Conservation (phyloP, 345 rosid species). For the Euphorbia tirucalli region DNA sequence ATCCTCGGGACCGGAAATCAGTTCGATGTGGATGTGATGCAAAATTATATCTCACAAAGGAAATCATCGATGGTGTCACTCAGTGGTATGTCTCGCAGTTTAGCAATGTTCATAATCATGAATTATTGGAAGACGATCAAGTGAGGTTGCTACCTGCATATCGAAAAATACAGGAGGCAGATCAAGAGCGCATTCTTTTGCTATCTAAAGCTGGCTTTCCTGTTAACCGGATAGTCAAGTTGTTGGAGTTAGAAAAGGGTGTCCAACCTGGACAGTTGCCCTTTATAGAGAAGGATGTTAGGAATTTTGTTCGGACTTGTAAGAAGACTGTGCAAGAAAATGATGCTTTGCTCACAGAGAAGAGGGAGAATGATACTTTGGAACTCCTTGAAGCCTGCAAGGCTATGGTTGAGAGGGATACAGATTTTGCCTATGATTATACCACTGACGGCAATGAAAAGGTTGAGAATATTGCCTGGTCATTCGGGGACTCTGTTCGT, state of each 20-base stretch:
- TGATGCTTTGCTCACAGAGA: conserved; percentile 75
- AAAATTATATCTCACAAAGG: conserved; percentile 77
- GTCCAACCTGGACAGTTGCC: conserved; percentile 83
- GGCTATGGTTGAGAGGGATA: conserved; percentile 62
- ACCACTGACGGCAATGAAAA: conserved; percentile 62
- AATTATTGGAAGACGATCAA: conserved; percentile 88
- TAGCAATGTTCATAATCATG: conserved; percentile 94
- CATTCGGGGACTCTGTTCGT: conserved; percentile 62
- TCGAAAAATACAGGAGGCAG: conserved; percentile 80
- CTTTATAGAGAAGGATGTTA: conserved; percentile 88
- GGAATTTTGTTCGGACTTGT: conserved; percentile 82
- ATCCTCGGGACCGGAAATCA: conserved; percentile 88
- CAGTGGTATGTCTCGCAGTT: conserved; percentile 93
- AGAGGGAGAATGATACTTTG: conserved; percentile 60
- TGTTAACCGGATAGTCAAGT: conserved; percentile 77
- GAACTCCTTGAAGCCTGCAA: conserved; percentile 84
- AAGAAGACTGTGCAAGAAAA: conserved; percentile 83
- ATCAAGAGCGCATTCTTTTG: conserved; percentile 83
- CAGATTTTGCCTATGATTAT: conserved; percentile 59
- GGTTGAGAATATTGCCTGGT: conserved; percentile 86
- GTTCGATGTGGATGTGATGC: conserved; percentile 96
- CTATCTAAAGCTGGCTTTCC: conserved; percentile 95
- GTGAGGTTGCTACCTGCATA: conserved; percentile 92
- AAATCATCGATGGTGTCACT: conserved; percentile 52
- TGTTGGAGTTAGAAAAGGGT: conserved; percentile 84